These are phyloP conservation scores for Lineolata rhizophorae DNA, from an alignment of 495 filamentous ascomycete species.

Conservation along the genomic window DNA sequence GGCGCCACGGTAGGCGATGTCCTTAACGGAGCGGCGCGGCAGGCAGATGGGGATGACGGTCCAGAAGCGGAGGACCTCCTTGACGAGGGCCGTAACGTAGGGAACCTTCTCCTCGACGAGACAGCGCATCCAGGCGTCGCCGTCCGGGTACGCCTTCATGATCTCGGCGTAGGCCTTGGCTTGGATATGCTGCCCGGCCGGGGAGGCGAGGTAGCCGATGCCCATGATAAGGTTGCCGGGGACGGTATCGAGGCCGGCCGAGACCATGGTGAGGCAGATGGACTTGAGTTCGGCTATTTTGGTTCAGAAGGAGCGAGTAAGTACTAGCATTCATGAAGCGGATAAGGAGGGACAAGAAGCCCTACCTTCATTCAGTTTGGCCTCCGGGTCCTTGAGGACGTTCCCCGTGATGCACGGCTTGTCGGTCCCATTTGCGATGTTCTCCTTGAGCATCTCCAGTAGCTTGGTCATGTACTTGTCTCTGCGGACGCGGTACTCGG, in stretches of 20 bases:
- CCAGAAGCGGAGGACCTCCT: constrained; percentile 49
- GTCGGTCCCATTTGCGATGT: constrained; percentile 35
- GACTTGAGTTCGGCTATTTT: constrained; percentile 40
- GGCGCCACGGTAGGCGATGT: constrained; percentile 34
- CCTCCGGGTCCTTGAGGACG: constrained; percentile 36
- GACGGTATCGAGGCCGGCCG: constrained; percentile 46
- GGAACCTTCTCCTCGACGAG: constrained; percentile 46
- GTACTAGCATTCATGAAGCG: background rate
- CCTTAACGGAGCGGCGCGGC: constrained; percentile 39
- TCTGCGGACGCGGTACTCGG: constrained; percentile 27
- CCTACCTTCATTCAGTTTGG: constrained; percentile 25
- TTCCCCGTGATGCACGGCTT: constrained; percentile 50
- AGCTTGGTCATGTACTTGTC: constrained; percentile 37
- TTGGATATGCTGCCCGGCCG: constrained; percentile 40
- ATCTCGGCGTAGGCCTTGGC: constrained; percentile 39
- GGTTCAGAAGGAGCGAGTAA: background rate
- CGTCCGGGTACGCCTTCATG: constrained; percentile 37
- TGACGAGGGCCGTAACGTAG: constrained; percentile 46
- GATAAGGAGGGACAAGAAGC: background rate
- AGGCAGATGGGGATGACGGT: constrained; percentile 55
- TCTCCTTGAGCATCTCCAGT: constrained; percentile 33
- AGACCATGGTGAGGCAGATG: constrained; percentile 57
- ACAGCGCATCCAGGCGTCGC: constrained; percentile 42
- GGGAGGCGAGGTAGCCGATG: constrained; percentile 43
- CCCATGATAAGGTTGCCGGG: constrained; percentile 50